Base-by-base conservation (phyloP, 805 yeast species). In the Wickerhamomyces mucosus region DNA sequence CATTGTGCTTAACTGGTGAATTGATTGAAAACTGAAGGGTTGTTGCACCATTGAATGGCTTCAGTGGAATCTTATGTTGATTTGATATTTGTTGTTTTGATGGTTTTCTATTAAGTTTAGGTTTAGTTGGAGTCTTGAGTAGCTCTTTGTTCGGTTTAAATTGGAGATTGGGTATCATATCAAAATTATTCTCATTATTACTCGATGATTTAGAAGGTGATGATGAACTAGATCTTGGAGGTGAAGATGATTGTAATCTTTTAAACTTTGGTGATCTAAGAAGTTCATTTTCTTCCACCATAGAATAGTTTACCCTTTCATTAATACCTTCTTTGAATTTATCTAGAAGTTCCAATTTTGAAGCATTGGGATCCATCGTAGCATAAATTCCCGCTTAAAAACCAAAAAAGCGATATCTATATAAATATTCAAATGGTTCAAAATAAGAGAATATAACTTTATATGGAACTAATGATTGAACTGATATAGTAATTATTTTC, bases 201-300 rank as follows among this genome's bases (percentile, higher is more conserved):
- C 16, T 28, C 2, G 34, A 19, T 15, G 33, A 29, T 27, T 38
- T 46, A 13, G 45, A 29, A 6, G 46, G 48, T 1, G 51, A 46
- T 13, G 49, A 34, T 1, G 51, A 34, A 1, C 41, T 31, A 2
- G 50, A 44, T n/a, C 43, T 41, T 7, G 45, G 43, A 12, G 48
- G 46, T 6, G 50, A 42, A 1, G 48, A 41, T 2, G 48, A 44
- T 28, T 44, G 50, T 7, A 49, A 33, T 11, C 46, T 37, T 25
- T 41, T 49, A 25, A 49, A 49, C 28, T 34, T 38, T 2, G 54
- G 54, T 2, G 54, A 49, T 11, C 36, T 43, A 15, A 48, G 43
- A 25, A 49, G 47, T 22, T 45, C 51, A 0, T 39, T 31, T 21
- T 49, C 54, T 15, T 46, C 51, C 6, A 49, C 39, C 9, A 36